Evolutionary conservation across 2,329 filamentous ascomycete genomes (phyloP).

Genomic region (Fusarium annulatum): DNA sequence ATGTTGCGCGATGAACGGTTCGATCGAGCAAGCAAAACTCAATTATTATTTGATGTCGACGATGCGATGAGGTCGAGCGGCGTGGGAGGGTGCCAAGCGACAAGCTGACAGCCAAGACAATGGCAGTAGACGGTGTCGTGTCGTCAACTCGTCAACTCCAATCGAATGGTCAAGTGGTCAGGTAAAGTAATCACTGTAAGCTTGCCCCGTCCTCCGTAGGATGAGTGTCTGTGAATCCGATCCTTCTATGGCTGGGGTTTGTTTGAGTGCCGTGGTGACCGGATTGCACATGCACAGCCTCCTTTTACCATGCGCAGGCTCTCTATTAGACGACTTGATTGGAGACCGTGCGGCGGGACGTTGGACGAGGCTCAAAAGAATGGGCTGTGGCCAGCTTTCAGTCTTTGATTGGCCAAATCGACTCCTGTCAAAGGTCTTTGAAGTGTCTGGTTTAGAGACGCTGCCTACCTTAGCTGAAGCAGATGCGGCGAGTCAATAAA

Average conservation of each 20-base stretch:
- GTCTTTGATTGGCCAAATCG: constrained; percentile 37
- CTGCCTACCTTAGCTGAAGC: not conserved
- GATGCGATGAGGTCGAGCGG: constrained; percentile 27
- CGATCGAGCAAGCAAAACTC: not conserved
- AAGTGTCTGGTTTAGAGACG: constrained; percentile 20
- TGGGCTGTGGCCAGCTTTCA: constrained; percentile 44
- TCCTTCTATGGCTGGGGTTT: constrained; percentile 28
- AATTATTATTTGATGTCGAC: constrained; percentile 6
- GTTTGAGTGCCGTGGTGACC: constrained; percentile 25
- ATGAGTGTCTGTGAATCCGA: constrained; percentile 5
- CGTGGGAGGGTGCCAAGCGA: constrained; percentile 35
- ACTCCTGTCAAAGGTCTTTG: not conserved
- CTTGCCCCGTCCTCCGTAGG: not conserved
- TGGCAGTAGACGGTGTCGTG: constrained; percentile 20
- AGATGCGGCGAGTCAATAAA: not conserved
- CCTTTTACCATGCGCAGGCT: constrained; percentile 35
- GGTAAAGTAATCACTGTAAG: constrained; percentile 34
- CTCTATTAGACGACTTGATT: constrained; percentile 23
- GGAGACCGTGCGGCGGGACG: constrained; percentile 41
- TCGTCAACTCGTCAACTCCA: constrained; percentile 26
- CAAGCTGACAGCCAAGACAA: constrained; percentile 28
- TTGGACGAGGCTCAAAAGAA: constrained; percentile 42
- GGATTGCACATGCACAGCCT: constrained; percentile 39
- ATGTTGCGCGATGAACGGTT: constrained; percentile 12
- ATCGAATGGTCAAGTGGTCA: constrained; percentile 6